Base-by-base conservation (phyloP, 2,329 filamentous ascomycete species). In the Apiospora rasikravindrae region DNA sequence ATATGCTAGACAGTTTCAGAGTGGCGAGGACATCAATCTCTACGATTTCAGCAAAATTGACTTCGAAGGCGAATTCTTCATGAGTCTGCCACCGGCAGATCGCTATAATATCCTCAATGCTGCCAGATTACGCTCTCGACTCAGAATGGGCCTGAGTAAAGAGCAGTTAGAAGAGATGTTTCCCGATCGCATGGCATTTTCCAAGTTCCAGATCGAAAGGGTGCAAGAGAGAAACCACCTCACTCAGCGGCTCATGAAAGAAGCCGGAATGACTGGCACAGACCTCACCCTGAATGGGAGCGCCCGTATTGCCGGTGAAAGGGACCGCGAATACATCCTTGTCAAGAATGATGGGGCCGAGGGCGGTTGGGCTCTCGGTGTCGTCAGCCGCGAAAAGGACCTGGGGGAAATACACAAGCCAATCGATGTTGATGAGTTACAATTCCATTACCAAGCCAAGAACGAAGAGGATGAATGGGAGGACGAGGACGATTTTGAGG, bases 1-100 rank as follows among this genome's bases (percentile, higher is more conserved):
- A 76, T 99, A 99, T 80, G 96, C 97, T 3, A 88, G 92, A 69
- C 95, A 98, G 75, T 98, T 98, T 78, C 90, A 98, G 78, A 91
- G 90, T 73, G 96, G 96, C 71, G 95, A 98, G 82, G 96, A 98
- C 80, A 93, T 98, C 77, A 92, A 92, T 75, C 83, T 95, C 6
- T 98, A 98, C 82, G 96, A 98, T 83, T 99, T 99, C 80, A 97
- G 94, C 79, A 98, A 98, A 83, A 99, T 99, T 77, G 96, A 99
- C 80, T 99, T 98, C 78, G 93, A 98, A 76, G 94, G 95, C 76
- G 91, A 96, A 16, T 99, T 99, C 83, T 99, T 99, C 84, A 90
- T 93, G 80, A 98, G 94, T 80, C 83, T 99, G 72, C 96, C 97
- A 0, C 88, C 95, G 0, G 92, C 92, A 1, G 96, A 99, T 84